Evolutionary conservation across 2,329 filamentous ascomycete species (phyloP), one percentile per base, ranked within the genome.

Genomic region (Penicillium sp.): DNA sequence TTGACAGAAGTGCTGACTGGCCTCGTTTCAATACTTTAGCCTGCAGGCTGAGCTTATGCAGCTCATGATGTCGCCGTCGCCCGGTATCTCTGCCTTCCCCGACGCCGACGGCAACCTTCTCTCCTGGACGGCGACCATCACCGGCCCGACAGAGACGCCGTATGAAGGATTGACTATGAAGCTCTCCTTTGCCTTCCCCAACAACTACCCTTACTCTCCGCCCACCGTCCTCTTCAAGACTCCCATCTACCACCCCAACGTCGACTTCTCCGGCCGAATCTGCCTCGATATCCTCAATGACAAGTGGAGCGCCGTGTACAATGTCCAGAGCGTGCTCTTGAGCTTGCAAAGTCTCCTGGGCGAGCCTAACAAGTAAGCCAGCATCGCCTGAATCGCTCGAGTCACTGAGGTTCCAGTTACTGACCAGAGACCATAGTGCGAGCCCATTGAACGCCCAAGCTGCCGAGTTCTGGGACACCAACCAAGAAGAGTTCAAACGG

Each of bases 201-300:
- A 86, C 69, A 96, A 94, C 81, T 99, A 99, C 75, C 95, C 95
- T 10, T 97, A 97, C 76, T 86, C 89, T 1, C 87, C 95, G 22
- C 95, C 95, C 0, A 92, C 90, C 2, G 95, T 99, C 17, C 85
- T 96, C 60, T 99, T 97, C 87, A 96, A 93, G 82, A 99, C 96
- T 6, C 95, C 95, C 39, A 97, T 99, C 79, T 99, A 98, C 83
- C 95, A 99, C 78, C 95, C 95, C 55, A 99, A 99, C 71, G 91
- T 99, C 69, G 95, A 99, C 80, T 97, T 99, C 81, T 93, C 90
- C 3, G 95, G 95, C 42, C 87, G 95, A 58, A 99, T 99, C 78
- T 99, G 95, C 77, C 84, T 99, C 62, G 96, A 99, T 73, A 99
- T 99, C 68, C 84, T 99, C 66, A 98, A 97, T 84, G 95, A 98